Evolutionary conservation across 768 basidiomycete species (phyloP), one percentile per base, ranked within the genome.

Genomic region (Harrya chromipes): DNA sequence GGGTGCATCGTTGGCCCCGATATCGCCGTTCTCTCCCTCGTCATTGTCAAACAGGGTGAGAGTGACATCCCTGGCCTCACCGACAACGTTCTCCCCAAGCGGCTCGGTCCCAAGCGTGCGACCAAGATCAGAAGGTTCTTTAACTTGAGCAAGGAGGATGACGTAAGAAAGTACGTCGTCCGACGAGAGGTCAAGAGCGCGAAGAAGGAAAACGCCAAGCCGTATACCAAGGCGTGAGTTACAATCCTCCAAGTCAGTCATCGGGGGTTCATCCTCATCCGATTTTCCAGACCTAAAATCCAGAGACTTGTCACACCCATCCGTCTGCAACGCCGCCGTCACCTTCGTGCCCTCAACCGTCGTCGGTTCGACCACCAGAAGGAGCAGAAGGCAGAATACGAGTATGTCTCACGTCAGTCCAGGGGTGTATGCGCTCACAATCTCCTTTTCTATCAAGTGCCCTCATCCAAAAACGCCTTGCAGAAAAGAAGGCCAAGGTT

Each of bases 61-160:
- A 63, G 71, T 46, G 92, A 95, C 21, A 83, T 98, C 66, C 84
- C 93, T 21, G 94, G 92, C 23, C 75, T 99, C 46, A 97, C 95
- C 58, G 94, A 97, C 70, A 81, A 70, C 59, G 85, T 94, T 59
- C 82, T 97, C 42, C 94, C 94, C 70, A 97, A 97, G 79, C 78
- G 94, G 50, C 84, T 97, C 57, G 95, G 95, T 50, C 95, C 95
- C 66, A 97, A 98, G 87, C 76, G 94, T 62, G 94, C 94, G 52
- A 93, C 92, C 54, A 95, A 94, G 83, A 97, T 99, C 74, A 82
- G 94, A 71, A 81, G 74, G 67, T 97, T 98, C 83, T 98, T 99
- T 82, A 95, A 95, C 80, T 77, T 97, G 68, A 79, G 81, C 75
- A 97, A 98, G 82, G 87, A 94, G 65, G 95, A 99, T 66, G 95